These are phyloP conservation scores for Ustilago xerochloae DNA, from an alignment of 1,284 basidiomycete genomes.

Conservation along the genomic window DNA sequence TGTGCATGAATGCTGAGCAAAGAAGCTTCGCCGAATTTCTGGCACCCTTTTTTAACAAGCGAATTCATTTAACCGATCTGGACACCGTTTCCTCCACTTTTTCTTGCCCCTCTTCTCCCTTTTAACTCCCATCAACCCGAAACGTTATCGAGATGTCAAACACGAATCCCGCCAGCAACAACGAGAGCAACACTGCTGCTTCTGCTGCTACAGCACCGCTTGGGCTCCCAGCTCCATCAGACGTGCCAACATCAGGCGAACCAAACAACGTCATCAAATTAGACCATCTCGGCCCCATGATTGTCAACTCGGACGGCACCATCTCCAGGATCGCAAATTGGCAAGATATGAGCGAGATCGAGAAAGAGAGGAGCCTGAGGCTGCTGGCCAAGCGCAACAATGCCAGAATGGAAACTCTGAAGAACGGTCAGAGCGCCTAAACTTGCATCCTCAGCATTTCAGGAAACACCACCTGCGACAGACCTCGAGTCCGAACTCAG, in stretches of 20 bases:
- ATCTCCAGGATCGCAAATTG: conserved; percentile 61
- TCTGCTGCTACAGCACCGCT: conserved; percentile 16
- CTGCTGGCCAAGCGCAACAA: conserved; percentile 59
- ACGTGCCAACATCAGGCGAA: conserved; percentile 12
- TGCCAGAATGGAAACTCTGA: conserved; percentile 41
- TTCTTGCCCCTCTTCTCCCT: background rate
- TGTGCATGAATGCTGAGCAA: too few relatives aligned
- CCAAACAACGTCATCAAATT: conserved; percentile 51
- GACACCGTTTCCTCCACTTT: conserved; percentile 3
- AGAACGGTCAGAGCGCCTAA: conserved; percentile 1
- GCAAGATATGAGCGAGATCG: conserved; percentile 49
- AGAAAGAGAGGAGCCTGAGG: conserved; percentile 50
- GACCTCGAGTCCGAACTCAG: too few relatives aligned
- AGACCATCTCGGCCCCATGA: conserved; percentile 58
- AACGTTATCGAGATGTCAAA: conserved; percentile 12
- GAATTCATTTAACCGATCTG: conserved; percentile 2
- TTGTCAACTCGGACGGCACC: conserved; percentile 61
- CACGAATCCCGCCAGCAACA: background rate
- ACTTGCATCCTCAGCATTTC: too few relatives aligned
- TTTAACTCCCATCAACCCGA: background rate
- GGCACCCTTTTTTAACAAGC: conserved; percentile 6
- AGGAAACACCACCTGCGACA: too few relatives aligned
- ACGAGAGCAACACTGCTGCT: background rate
- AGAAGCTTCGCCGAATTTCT: conserved; percentile 14
- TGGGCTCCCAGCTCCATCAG: conserved; percentile 42